These are phyloP conservation scores for Hymenoscyphus albidus DNA, from an alignment of 2,329 filamentous ascomycete genomes.

Conservation along the genomic window DNA sequence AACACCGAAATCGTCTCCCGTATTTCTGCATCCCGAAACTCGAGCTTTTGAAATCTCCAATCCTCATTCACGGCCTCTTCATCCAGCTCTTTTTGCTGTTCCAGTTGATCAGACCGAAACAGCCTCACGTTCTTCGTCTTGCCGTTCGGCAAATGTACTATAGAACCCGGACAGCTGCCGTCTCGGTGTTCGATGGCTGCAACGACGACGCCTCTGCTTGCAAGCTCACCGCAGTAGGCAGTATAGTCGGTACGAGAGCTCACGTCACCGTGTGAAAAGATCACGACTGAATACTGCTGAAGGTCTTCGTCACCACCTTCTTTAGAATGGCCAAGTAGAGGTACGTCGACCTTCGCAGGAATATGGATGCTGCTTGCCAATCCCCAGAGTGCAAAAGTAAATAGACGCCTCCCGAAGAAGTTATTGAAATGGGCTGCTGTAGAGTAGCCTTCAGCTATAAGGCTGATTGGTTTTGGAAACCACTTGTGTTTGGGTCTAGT, in stretches of 20 bases:
- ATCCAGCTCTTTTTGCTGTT: not conserved
- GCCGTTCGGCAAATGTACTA: not conserved
- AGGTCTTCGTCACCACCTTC: not conserved
- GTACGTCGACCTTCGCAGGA: not conserved
- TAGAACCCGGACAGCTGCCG: not conserved
- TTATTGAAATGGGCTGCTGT: not conserved
- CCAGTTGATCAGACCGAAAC: not conserved
- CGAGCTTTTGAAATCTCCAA: conserved; percentile 1
- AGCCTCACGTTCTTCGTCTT: not conserved
- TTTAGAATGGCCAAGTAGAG: not conserved
- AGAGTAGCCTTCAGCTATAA: not conserved
- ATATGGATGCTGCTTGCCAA: not conserved
- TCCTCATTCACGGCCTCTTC: not conserved
- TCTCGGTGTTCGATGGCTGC: not conserved
- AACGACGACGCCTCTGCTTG: not conserved
- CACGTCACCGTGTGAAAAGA: not conserved
- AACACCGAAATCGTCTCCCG: not conserved
- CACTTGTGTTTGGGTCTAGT: not conserved
- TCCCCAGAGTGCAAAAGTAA: conserved; percentile 2
- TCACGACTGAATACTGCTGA: not conserved
- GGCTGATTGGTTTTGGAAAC: not conserved
- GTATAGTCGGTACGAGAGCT: not conserved
- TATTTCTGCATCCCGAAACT: conserved; percentile 1
- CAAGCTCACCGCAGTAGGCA: not conserved
- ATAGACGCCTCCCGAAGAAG: not conserved